A percentile compares a stretch with the other conserved stretches of the same genome.
Evolutionary conservation across 345 rosid genomes (phyloP).

Genomic region (Sisymbrium irio): DNA sequence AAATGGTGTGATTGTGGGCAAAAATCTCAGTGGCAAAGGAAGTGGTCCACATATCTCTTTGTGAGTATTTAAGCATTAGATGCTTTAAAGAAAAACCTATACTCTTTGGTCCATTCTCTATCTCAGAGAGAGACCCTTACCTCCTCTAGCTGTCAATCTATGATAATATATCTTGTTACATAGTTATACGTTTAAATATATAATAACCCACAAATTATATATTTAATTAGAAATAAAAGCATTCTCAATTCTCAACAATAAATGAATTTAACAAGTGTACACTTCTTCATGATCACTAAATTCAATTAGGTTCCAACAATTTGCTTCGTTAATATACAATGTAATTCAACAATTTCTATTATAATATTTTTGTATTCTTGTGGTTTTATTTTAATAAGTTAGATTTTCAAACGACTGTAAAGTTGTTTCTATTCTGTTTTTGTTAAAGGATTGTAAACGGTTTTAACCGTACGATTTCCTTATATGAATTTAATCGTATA

Average conservation of each 20-base stretch:
- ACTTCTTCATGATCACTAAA: slow-evolving; percentile 11
- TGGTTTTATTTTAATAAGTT: not conserved
- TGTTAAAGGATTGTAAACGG: not conserved
- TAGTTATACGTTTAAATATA: not conserved
- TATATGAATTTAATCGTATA: not conserved
- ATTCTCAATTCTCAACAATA: not conserved
- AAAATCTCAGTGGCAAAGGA: slow-evolving; percentile 36
- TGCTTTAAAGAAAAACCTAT: slow-evolving; percentile 38
- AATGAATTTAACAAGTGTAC: slow-evolving; percentile 8
- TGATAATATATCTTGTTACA: slow-evolving; percentile 7
- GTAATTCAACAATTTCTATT: not conserved
- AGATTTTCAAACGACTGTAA: not conserved
- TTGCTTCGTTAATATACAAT: not conserved
- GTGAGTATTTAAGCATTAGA: slow-evolving; percentile 37
- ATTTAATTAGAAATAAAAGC: slow-evolving; percentile 8
- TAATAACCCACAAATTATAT: not conserved
- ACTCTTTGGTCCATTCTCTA: slow-evolving; percentile 38
- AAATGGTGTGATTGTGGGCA: slow-evolving; percentile 29
- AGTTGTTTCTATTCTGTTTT: not conserved
- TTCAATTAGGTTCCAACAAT: slow-evolving; percentile 19
- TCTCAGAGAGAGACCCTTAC: slow-evolving; percentile 28
- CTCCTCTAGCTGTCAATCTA: slow-evolving; percentile 29
- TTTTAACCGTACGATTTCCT: not conserved
- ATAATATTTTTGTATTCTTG: not conserved
- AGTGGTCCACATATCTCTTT: slow-evolving; percentile 35